Evolutionary conservation across 2,329 filamentous ascomycete species (phyloP).

Genomic region (Sordariomycetes sp.): DNA sequence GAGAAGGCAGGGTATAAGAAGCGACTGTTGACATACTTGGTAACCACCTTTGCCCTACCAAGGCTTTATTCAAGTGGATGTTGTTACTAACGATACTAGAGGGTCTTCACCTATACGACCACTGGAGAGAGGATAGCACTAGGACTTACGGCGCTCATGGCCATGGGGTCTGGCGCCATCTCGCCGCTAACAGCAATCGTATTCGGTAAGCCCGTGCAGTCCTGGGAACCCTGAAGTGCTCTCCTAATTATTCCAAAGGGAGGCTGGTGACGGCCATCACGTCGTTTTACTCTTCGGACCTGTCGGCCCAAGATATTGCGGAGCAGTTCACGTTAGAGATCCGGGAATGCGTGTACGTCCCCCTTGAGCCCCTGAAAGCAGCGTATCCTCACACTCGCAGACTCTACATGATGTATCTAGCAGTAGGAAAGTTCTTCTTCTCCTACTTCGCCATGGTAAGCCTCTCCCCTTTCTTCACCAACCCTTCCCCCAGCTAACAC

Average conservation of each 20-base stretch:
- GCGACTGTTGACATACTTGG: neutral
- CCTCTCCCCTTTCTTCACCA: slow-evolving; percentile 1
- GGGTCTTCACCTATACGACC: slow-evolving; percentile 6
- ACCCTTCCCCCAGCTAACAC: neutral
- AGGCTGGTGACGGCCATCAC: slow-evolving; percentile 19
- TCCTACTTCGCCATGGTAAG: slow-evolving; percentile 20
- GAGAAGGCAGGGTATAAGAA: neutral
- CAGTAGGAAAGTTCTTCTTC: slow-evolving; percentile 19
- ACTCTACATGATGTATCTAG: slow-evolving; percentile 24
- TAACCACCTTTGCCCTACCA: neutral
- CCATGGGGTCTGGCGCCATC: slow-evolving; percentile 9
- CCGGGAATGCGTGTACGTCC: slow-evolving; percentile 11
- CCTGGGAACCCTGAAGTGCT: neutral
- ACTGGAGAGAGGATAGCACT: slow-evolving; percentile 4
- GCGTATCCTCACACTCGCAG: slow-evolving; percentile 4
- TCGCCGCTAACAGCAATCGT: slow-evolving; percentile 22
- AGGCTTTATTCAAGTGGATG: neutral
- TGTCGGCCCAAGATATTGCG: slow-evolving; percentile 9
- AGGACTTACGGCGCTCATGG: slow-evolving; percentile 4
- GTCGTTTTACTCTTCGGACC: slow-evolving; percentile 9
- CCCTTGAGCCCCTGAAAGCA: neutral
- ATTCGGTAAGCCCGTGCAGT: slow-evolving; percentile 13
- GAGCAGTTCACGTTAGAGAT: slow-evolving; percentile 4
- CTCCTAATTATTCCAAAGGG: slow-evolving; percentile 2
- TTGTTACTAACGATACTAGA: slow-evolving; percentile 3